These are phyloP conservation scores for Wickerhamiella azymoides DNA, from an alignment of 805 yeast species.

Conservation along the genomic window DNA sequence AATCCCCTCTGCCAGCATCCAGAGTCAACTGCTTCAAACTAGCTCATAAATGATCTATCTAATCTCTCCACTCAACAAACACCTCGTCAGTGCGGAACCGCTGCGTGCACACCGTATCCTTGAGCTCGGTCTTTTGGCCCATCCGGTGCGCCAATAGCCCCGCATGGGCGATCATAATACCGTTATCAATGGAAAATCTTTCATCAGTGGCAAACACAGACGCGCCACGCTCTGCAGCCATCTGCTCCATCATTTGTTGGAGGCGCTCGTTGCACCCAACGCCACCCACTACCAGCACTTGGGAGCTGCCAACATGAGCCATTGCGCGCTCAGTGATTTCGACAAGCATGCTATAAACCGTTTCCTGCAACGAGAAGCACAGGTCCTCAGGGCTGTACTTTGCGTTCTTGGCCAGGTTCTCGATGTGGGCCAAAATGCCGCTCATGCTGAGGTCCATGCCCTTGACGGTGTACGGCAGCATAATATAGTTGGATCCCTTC, in stretches of 20 bases:
- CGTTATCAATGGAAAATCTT: constrained; percentile 92
- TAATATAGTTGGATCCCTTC: constrained; percentile 40
- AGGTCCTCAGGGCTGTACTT: constrained; percentile 62
- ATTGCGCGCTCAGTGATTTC: constrained; percentile 96
- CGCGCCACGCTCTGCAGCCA: constrained; percentile 85
- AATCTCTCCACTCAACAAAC: constrained; percentile 73
- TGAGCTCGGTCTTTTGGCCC: constrained; percentile 48
- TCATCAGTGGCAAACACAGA: constrained; percentile 92
- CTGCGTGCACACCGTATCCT: constrained; percentile 78
- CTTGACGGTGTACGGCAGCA: constrained; percentile 88
- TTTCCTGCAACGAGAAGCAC: constrained; percentile 87
- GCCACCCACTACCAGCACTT: constrained; percentile 92
- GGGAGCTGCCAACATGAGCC: constrained; percentile 88
- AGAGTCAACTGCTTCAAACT: no score
- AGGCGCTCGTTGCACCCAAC: constrained; percentile 91
- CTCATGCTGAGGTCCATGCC: constrained; percentile 98
- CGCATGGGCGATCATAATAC: constrained; percentile 98
- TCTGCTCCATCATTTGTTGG: constrained; percentile 92
- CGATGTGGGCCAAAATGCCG: constrained; percentile 81
- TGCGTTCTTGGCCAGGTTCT: constrained; percentile 42
- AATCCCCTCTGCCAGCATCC: no score
- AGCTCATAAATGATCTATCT: no score
- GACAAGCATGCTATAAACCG: constrained; percentile 87
- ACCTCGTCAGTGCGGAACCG: constrained; percentile 93
- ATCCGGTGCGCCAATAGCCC: constrained; percentile 75